phyloP scores from a whole-genome alignment of 2,329 filamentous ascomycete genomes.

The Aspergillus luchuensis region DNA sequence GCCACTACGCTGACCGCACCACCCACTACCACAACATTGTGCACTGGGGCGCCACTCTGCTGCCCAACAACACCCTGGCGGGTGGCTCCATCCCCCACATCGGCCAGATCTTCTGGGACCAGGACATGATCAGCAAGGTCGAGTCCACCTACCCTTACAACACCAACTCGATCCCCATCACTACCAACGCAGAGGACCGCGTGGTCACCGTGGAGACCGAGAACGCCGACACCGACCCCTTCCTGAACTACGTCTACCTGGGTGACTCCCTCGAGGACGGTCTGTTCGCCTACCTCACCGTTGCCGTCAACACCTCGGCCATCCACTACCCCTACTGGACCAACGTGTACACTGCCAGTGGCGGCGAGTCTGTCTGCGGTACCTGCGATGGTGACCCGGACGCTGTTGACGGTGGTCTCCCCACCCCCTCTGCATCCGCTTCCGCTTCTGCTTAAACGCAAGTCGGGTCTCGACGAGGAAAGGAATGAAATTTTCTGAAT shows the following conservation, averaged over 20 bases:
- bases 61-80: slow-evolving; percentile 40
- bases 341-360: background rate
- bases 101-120: slow-evolving; percentile 64
- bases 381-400: slow-evolving; percentile 3
- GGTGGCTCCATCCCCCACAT: slow-evolving; percentile 58
- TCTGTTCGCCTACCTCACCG: slow-evolving; percentile 17
- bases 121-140: slow-evolving; percentile 54
- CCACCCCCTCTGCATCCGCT: background rate
- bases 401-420: background rate
- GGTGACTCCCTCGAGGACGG: slow-evolving; percentile 19
- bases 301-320: slow-evolving; percentile 17
- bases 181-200: slow-evolving; percentile 16
- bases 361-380: slow-evolving; percentile 1
- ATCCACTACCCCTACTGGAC: slow-evolving; percentile 14
- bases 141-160: slow-evolving; percentile 46
- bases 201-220: slow-evolving; percentile 18
- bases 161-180: slow-evolving; percentile 21
- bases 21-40: slow-evolving; percentile 36
- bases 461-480: too few relatives aligned
- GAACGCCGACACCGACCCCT: slow-evolving; percentile 16
- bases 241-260: slow-evolving; percentile 20
- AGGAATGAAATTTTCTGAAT: background rate
- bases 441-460: background rate
- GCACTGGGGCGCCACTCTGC: slow-evolving; percentile 33
- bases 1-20: slow-evolving; percentile 45